These are phyloP conservation scores for Mortierella sp. DNA, from an alignment of 371 early-diverging fungal genomes.

Conservation along the genomic window DNA sequence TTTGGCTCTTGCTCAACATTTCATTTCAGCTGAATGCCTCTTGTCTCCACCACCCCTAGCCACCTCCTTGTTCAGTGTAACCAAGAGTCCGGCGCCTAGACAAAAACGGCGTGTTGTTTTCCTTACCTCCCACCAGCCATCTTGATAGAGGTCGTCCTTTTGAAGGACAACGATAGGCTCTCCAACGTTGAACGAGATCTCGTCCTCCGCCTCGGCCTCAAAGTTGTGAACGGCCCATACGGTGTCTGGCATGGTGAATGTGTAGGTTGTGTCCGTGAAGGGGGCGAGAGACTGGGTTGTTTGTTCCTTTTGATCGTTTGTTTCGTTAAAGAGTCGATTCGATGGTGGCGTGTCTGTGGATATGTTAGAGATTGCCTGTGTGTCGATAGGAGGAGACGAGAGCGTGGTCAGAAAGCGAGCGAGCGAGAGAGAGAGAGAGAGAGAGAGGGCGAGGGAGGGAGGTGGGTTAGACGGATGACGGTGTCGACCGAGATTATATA, in stretches of 20 bases:
- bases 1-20: too few relatives aligned
- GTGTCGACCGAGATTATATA: background rate
- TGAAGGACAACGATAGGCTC: slow-evolving; percentile 81
- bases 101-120: background rate
- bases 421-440: background rate
- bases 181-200: slow-evolving; percentile 74
- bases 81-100: too few relatives aligned
- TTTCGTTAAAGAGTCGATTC: background rate
- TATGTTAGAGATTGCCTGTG: background rate
- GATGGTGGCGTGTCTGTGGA: background rate
- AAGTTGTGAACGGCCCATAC: slow-evolving; percentile 76
- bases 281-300: too few relatives aligned
- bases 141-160: slow-evolving; percentile 80
- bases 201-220: slow-evolving; percentile 80
- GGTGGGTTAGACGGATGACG: background rate
- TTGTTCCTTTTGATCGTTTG: too few relatives aligned
- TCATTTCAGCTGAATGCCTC: too few relatives aligned
- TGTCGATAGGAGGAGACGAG: background rate
- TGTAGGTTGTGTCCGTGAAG: background rate
- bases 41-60: too few relatives aligned
- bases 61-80: too few relatives aligned
- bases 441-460: background rate
- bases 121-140: slow-evolving; percentile 92
- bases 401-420: background rate
- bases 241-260: slow-evolving; percentile 56